A percentile compares a stretch with the other conserved stretches of the same genome.
phyloP scores from a whole-genome alignment of 768 basidiomycete genomes.

The Amanita polypyramis region DNA sequence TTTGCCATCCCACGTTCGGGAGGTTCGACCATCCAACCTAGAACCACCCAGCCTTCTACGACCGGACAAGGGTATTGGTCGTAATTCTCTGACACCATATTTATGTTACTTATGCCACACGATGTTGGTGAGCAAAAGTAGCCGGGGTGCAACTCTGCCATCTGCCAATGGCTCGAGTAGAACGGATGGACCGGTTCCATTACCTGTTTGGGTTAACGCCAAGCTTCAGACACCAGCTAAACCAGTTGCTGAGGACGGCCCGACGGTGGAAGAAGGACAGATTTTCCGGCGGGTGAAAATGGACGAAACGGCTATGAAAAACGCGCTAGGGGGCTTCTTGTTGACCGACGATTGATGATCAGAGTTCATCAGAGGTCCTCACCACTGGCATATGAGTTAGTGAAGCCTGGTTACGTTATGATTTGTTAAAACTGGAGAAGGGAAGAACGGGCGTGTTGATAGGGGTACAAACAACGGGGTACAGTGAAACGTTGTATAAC shows the following conservation, averaged over 20 bases:
- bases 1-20: background rate
- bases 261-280: conserved; percentile 13
- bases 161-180: conserved; percentile 6
- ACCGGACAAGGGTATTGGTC: background rate
- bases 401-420: background rate
- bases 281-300: conserved; percentile 20
- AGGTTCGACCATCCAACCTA: background rate
- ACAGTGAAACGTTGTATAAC: too few relatives aligned
- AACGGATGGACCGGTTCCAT: conserved; percentile 11
- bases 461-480: too few relatives aligned
- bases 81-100: conserved; percentile 18
- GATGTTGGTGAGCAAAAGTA: conserved; percentile 43
- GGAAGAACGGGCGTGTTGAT: too few relatives aligned
- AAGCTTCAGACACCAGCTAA: conserved; percentile 5
- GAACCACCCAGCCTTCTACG: background rate
- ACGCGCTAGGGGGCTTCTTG: conserved; percentile 29
- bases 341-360: conserved; percentile 18
- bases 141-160: conserved; percentile 19
- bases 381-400: background rate
- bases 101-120: conserved; percentile 54
- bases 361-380: background rate
- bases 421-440: too few relatives aligned
- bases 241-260: background rate
- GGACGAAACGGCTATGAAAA: conserved; percentile 22
- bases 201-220: conserved; percentile 27